phyloP scores from a whole-genome alignment of 306 rosid genomes.

The Lathyrus tuberosus region DNA sequence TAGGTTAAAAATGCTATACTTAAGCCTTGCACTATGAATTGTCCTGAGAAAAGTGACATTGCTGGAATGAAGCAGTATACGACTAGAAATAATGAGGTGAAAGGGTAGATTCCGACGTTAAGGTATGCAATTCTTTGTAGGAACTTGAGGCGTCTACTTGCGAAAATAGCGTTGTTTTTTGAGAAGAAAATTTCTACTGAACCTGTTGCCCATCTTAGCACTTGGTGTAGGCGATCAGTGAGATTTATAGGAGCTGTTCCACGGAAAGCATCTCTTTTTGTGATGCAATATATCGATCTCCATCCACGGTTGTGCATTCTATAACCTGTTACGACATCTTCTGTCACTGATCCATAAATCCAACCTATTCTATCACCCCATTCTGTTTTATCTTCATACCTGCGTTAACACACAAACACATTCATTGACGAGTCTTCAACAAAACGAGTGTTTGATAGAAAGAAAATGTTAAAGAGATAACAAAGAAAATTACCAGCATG shows the following conservation, averaged over 20 bases:
- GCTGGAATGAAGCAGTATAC: constrained; percentile 80
- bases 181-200: constrained; percentile 90
- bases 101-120: constrained; percentile 79
- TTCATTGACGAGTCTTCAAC: background rate
- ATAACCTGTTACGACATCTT: constrained; percentile 85
- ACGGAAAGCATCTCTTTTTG: constrained; percentile 80
- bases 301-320: constrained; percentile 96
- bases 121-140: constrained; percentile 77
- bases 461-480: background rate
- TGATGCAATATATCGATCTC: constrained; percentile 82
- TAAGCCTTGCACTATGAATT: constrained; percentile 72
- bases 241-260: constrained; percentile 89
- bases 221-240: constrained; percentile 84
- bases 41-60: constrained; percentile 66
- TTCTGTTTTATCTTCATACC: constrained; percentile 88
- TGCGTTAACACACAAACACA: constrained; percentile 16
- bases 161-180: constrained; percentile 71
- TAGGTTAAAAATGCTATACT: constrained; percentile 54
- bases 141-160: constrained; percentile 76
- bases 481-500: constrained; percentile 66
- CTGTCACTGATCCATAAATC: constrained; percentile 91
- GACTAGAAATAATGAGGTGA: constrained; percentile 74
- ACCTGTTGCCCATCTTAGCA: constrained; percentile 88
- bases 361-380: constrained; percentile 90
- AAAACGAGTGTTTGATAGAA: background rate